Percentiles rank a stretch among this genome's conserved stretches.
These are phyloP conservation scores for Pseudocercospora fuligena DNA, from an alignment of 2,329 filamentous ascomycete species.

Conservation along the genomic window DNA sequence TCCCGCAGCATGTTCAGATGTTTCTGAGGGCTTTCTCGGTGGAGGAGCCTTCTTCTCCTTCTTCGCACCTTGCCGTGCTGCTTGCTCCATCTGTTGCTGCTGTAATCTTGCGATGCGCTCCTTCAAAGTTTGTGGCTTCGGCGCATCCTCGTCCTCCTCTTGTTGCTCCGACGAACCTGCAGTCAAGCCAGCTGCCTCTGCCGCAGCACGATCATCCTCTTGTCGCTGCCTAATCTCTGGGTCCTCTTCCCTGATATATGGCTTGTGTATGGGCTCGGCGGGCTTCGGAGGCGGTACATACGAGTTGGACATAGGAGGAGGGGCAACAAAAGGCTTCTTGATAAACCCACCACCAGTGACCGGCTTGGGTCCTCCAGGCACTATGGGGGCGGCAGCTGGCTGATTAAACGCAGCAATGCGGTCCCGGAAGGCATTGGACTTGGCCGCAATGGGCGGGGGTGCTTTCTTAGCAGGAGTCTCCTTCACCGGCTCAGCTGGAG, in stretches of 20 bases:
- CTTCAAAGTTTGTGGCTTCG: constrained; percentile 91
- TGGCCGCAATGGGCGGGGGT: constrained; percentile 67
- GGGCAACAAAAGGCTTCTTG: constrained; percentile 96
- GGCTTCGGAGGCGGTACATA: constrained; percentile 80
- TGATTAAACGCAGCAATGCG: constrained; percentile 98
- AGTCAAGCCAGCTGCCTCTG: constrained; percentile 68
- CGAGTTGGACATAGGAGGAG: constrained; percentile 88
- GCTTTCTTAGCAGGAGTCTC: constrained; percentile 56
- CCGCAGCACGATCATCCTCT: constrained; percentile 67
- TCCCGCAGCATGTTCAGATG: constrained; percentile 42
- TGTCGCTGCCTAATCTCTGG: constrained; percentile 67
- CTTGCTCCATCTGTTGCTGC: constrained; percentile 90
- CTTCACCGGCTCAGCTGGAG: constrained; percentile 43
- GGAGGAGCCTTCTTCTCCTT: constrained; percentile 73
- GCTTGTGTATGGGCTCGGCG: constrained; percentile 65
- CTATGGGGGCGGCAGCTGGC: constrained; percentile 80
- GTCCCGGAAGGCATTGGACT: constrained; percentile 88
- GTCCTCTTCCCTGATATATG: constrained; percentile 88
- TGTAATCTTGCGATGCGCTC: constrained; percentile 93
- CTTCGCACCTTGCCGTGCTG: constrained; percentile 81
- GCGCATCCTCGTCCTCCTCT: constrained; percentile 72
- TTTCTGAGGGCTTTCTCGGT: constrained; percentile 66
- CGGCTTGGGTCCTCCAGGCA: constrained; percentile 67
- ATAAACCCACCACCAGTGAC: constrained; percentile 69
- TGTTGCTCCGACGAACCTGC: constrained; percentile 47